phyloP scores from a whole-genome alignment of 805 yeast species.

The Candida pseudoglaebosa region DNA sequence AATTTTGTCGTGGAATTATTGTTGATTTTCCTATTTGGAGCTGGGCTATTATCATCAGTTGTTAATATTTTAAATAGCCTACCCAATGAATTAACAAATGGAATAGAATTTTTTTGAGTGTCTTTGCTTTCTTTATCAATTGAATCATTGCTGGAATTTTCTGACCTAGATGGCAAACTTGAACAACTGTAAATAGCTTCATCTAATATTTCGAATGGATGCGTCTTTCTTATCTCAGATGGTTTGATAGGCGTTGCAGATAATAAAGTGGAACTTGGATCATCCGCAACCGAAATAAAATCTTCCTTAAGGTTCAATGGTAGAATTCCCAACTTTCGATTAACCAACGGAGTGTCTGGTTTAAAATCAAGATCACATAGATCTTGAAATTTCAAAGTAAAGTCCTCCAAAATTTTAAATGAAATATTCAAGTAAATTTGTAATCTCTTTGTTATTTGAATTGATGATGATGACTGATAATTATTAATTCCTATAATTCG shows the following conservation, averaged over 20 bases:
- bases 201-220: conserved; percentile 62
- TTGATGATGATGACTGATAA: conserved; percentile 29
- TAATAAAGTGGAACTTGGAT: conserved; percentile 6
- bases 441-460: conserved; percentile 26
- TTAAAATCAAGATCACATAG: conserved; percentile 19
- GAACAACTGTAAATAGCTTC: conserved; percentile 53
- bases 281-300: conserved; percentile 12
- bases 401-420: conserved; percentile 20
- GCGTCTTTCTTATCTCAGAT: conserved; percentile 44
- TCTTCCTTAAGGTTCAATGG: conserved; percentile 27
- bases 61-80: conserved; percentile 35
- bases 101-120: conserved; percentile 12
- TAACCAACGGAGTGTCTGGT: conserved; percentile 41
- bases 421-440: conserved; percentile 28
- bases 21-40: conserved; percentile 3
- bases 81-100: conserved; percentile 31
- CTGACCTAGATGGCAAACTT: conserved; percentile 13
- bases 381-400: conserved; percentile 22
- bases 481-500: conserved; percentile 47
- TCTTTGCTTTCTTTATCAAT: conserved; percentile 5
- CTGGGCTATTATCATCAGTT: conserved; percentile 20
- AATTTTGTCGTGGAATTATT: conserved; percentile 5
- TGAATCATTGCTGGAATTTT: conserved; percentile 1
- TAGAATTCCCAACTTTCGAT: conserved; percentile 45
- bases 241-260: conserved; percentile 18